Evolutionary conservation across 2,329 filamentous ascomycete species (phyloP), one percentile per base, ranked within the genome.

Genomic region (Colletotrichum lindemuthianum): DNA sequence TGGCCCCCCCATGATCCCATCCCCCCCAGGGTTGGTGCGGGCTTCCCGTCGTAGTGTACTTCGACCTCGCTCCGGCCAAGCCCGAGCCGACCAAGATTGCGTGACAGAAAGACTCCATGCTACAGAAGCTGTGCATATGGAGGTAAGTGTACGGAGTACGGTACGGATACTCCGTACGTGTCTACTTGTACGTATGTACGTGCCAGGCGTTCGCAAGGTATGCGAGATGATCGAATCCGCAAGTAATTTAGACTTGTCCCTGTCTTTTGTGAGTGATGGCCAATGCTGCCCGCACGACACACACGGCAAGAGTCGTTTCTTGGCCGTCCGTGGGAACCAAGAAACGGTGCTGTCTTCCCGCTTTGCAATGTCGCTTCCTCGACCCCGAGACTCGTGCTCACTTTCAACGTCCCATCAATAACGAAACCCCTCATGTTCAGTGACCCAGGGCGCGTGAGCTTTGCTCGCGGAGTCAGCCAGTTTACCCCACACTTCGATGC

Each of bases 401-500:
- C 49, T 39, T 56, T 41, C 50, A 45, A 50, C 40, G 60, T 51
- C 44, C 61, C 51, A 45, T 32, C 58, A 45, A 57, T 52, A 48
- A 52, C 48, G 47, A 52, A 52, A 43, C 32, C 36, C 36, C 40
- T 47, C 51, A 43, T 61, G 48, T 56, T 65, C 59, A 56, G 56
- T 40, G 45, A 55, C 34, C 24, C 50, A 61, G 15, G 40, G 55
- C 49, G 50, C 47, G 56, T 45, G 56, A 10, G 40, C 32, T 33
- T 55, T 48, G 56, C 56, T 54, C 60, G 55, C 44, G 36, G 8
- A 16, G 32, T 44, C 49, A 33, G n/a, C 37, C 61, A 15, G 54
- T n/a, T 51, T 61, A 65, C 61, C 58, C 61, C 61, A 61, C 61
- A 57, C 47, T 56, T 36, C 40, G 52, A 47, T 33, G 41, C 41